Conservation (phyloP, 208 protist genomes). For the Acanthamoeba lenticulata region DNA sequence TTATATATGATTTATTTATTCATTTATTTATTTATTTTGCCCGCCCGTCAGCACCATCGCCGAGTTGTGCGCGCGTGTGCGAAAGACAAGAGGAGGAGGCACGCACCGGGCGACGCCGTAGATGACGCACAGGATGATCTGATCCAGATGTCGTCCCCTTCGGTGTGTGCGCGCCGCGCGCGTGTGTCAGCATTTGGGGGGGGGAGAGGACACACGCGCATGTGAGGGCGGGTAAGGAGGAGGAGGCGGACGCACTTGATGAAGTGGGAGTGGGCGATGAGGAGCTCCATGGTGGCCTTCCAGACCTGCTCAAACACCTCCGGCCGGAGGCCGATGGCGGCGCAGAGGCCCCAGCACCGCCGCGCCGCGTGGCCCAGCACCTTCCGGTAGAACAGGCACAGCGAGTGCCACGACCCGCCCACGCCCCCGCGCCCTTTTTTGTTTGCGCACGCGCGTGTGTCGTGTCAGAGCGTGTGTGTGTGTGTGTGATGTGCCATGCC, state of each 20-base stretch:
- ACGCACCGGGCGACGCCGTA: conserved; percentile 15
- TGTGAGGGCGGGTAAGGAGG: background rate
- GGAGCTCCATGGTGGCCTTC: background rate
- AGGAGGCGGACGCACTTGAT: background rate
- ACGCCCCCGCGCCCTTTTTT: background rate
- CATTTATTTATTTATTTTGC: too few species aligned
- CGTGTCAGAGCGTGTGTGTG: background rate
- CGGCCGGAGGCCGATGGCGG: background rate
- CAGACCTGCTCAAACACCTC: conserved; percentile 50
- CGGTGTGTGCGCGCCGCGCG: too few species aligned
- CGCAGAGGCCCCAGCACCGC: conserved; percentile 11
- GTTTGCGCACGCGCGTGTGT: too few species aligned
- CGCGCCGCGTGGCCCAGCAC: background rate
- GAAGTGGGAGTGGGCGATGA: background rate
- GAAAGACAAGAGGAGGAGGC: background rate
- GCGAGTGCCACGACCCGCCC: conserved; percentile 15
- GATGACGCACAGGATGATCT: conserved; percentile 58
- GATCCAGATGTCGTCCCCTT: conserved; percentile 14
- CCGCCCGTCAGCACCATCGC: too few species aligned
- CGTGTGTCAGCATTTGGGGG: too few species aligned
- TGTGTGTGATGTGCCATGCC: too few species aligned
- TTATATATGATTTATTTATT: too few species aligned
- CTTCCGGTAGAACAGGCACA: conserved; percentile 48
- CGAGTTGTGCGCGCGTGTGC: too few species aligned
- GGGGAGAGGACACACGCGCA: background rate